phyloP scores from a whole-genome alignment of 2,329 filamentous ascomycete species.

The Nigrospora sphaerica region DNA sequence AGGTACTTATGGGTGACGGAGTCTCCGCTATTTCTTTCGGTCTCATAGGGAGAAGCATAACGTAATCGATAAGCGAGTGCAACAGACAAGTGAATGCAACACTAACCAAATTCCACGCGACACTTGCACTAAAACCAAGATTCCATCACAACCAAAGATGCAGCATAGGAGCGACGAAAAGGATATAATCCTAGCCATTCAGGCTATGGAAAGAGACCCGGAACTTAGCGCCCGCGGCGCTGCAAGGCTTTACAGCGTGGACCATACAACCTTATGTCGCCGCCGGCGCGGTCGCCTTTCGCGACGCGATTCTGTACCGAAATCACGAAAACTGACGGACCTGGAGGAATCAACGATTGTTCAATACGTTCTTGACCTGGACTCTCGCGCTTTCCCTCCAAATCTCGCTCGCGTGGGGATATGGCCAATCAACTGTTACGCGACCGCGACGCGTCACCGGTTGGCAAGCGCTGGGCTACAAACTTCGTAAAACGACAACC shows the following conservation, averaged over 20 bases:
- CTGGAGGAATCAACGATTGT: background rate
- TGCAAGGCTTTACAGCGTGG: background rate
- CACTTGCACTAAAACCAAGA: too few species aligned
- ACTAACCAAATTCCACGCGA: too few species aligned
- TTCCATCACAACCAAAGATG: too few species aligned
- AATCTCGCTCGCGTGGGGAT: constrained; percentile 12
- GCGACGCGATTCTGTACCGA: background rate
- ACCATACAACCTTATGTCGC: background rate
- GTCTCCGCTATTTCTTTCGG: too few species aligned
- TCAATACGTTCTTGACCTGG: constrained; percentile 7
- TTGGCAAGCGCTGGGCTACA: constrained; percentile 14
- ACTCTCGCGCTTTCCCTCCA: constrained; percentile 14
- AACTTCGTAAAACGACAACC: constrained; percentile 19
- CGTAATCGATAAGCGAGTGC: too few species aligned
- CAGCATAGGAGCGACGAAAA: too few species aligned
- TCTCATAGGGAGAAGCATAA: too few species aligned
- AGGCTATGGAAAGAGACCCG: background rate
- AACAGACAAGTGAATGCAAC: too few species aligned
- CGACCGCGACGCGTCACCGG: constrained; percentile 9
- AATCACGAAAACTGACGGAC: background rate
- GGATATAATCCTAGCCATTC: background rate
- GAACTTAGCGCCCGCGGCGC: background rate
- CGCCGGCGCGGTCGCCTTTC: background rate
- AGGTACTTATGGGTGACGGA: too few species aligned
- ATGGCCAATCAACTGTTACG: constrained; percentile 15